Evolutionary conservation across 495 filamentous ascomycete species (phyloP).

Genomic region (Penicillium antarcticum): DNA sequence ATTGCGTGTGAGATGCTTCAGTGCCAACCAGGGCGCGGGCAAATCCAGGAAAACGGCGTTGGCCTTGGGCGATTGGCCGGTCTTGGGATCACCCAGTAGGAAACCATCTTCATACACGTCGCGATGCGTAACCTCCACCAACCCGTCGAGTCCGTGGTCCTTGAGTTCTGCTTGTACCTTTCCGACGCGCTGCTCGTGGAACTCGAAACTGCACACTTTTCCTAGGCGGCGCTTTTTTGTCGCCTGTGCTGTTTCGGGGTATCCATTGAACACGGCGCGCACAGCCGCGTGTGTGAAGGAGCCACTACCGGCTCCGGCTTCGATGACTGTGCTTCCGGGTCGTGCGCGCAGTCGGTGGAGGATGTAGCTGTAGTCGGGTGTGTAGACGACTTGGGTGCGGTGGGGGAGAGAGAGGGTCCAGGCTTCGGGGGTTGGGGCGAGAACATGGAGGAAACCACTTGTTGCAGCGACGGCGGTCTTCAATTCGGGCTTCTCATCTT

Average conservation of each 20-base stretch:
- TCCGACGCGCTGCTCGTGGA: constrained; percentile 71
- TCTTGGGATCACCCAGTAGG: constrained; percentile 48
- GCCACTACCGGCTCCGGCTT: constrained; percentile 92
- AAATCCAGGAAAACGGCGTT: constrained; percentile 88
- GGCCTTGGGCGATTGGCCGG: constrained; percentile 57
- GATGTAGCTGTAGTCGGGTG: constrained; percentile 94
- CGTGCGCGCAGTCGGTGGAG: constrained; percentile 80
- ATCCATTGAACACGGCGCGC: constrained; percentile 83
- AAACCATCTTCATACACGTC: constrained; percentile 93
- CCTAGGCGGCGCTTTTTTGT: constrained; percentile 47
- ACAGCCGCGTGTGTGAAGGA: constrained; percentile 92
- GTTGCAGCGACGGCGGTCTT: constrained; percentile 54
- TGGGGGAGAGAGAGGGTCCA: constrained; percentile 92
- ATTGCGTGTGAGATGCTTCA: constrained; percentile 74
- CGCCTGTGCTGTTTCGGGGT: constrained; percentile 41
- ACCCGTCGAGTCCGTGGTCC: constrained; percentile 65
- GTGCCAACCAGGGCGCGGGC: constrained; percentile 87
- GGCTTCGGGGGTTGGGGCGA: constrained; percentile 87
- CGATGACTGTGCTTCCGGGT: constrained; percentile 78
- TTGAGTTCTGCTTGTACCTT: constrained; percentile 71
- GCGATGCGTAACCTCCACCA: constrained; percentile 82
- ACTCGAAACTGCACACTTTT: constrained; percentile 91
- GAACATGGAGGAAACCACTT: constrained; percentile 84
- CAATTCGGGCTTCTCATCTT: constrained; percentile 21
- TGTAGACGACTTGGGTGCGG: constrained; percentile 96